Evolutionary conservation across 805 yeast species (phyloP).

Genomic region (Ogataea pilisensis): DNA sequence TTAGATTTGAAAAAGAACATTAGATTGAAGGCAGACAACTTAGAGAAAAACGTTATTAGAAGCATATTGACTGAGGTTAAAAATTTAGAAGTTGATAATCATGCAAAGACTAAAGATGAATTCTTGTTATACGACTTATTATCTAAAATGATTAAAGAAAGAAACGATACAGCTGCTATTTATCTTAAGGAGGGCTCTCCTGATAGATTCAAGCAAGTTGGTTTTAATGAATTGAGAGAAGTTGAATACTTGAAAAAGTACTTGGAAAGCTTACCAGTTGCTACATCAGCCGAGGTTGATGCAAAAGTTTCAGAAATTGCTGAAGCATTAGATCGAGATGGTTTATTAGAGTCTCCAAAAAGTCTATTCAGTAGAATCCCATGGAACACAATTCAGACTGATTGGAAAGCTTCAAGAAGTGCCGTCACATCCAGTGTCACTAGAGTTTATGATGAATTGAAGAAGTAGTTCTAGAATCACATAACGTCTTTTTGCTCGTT

Average conservation of each 20-base stretch:
- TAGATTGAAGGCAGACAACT: constrained; percentile 30
- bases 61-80: constrained; percentile 37
- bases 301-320: constrained; percentile 29
- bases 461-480: neutral
- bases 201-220: constrained; percentile 38
- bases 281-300: constrained; percentile 32
- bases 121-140: constrained; percentile 31
- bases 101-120: constrained; percentile 27
- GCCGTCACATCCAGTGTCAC: constrained; percentile 27
- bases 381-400: constrained; percentile 30
- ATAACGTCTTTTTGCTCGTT: too few relatives aligned
- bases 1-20: constrained; percentile 32
- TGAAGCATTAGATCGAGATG: constrained; percentile 22
- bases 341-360: constrained; percentile 21
- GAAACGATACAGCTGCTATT: constrained; percentile 35
- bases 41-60: constrained; percentile 38
- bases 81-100: constrained; percentile 33
- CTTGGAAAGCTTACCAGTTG: constrained; percentile 33
- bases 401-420: constrained; percentile 35
- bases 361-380: constrained; percentile 31
- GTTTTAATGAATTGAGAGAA: constrained; percentile 37
- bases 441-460: constrained; percentile 22
- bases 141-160: constrained; percentile 37
- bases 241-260: constrained; percentile 33
- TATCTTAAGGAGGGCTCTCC: constrained; percentile 36